Evolutionary conservation across 1,139 yeast species (phyloP).

Genomic region (Taiozyma sp.): DNA sequence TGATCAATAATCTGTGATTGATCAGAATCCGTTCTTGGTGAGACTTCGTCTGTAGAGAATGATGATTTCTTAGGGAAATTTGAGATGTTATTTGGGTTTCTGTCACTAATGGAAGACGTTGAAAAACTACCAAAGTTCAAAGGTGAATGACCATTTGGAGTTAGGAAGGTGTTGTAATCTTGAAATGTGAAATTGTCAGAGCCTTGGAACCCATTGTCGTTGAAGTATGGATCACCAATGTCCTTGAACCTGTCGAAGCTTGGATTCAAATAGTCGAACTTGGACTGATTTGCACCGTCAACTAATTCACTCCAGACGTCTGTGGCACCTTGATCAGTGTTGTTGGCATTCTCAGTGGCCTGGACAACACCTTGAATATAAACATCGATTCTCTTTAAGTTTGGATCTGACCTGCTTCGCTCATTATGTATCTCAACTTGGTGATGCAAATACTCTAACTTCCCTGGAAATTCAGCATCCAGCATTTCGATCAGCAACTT

Average conservation of each 20-base stretch:
- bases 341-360: not conserved
- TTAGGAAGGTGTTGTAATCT: conserved; percentile 7
- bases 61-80: not conserved
- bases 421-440: conserved; percentile 6
- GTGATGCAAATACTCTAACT: conserved; percentile 9
- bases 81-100: not conserved
- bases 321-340: not conserved
- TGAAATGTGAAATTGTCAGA: conserved; percentile 4
- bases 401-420: not conserved
- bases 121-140: not conserved
- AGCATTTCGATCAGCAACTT: conserved; percentile 14
- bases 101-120: not conserved
- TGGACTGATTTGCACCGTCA: conserved; percentile 15
- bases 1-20: not conserved
- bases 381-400: not conserved
- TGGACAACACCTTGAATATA: conserved; percentile 1
- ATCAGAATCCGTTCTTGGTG: conserved; percentile 15
- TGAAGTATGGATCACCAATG: conserved; percentile 21
- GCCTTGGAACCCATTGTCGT: conserved; percentile 2
- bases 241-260: conserved; percentile 13
- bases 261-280: conserved; percentile 21
- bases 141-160: not conserved
- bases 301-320: conserved; percentile 16
- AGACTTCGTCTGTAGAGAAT: conserved; percentile 14
- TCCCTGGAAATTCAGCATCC: conserved; percentile 15